These are phyloP conservation scores for Candida ulmi DNA, from an alignment of 805 yeast genomes.

Conservation along the genomic window DNA sequence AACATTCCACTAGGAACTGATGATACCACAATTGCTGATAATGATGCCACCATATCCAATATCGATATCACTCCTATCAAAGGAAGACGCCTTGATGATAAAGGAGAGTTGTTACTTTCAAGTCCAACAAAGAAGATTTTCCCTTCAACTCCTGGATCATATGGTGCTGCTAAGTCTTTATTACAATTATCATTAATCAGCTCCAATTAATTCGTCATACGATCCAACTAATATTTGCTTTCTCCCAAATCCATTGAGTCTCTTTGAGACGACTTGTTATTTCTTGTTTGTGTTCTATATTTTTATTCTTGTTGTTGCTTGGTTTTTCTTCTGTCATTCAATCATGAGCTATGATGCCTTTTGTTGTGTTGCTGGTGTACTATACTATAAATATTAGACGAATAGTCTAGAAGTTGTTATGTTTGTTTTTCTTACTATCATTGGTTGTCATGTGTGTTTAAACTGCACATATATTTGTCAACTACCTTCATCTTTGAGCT, in stretches of 20 bases:
- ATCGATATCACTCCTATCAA: constrained; percentile 19
- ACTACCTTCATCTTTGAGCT: too few relatives aligned
- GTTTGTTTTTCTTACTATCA: too few relatives aligned
- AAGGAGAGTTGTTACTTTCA: constrained; percentile 23
- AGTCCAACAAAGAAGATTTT: constrained; percentile 31
- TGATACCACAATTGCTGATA: constrained; percentile 6
- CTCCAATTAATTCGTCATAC: constrained; percentile 19
- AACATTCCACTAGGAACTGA: constrained; percentile 4
- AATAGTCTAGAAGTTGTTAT: too few relatives aligned
- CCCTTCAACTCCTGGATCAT: constrained; percentile 40
- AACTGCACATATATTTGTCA: too few relatives aligned
- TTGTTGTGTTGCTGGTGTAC: too few relatives aligned
- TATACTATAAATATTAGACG: too few relatives aligned
- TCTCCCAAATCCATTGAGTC: too few relatives aligned
- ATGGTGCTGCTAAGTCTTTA: constrained; percentile 42
- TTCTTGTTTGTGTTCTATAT: too few relatives aligned
- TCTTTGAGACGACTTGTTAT: too few relatives aligned
- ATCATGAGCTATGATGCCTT: too few relatives aligned
- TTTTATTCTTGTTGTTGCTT: background rate
- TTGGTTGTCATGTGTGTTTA: too few relatives aligned
- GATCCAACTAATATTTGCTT: background rate
- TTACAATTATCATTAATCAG: constrained; percentile 33
- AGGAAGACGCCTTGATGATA: constrained; percentile 17
- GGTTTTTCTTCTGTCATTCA: too few relatives aligned
- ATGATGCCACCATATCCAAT: constrained; percentile 6